A percentile compares a stretch with the other conserved stretches of the same genome.
phyloP scores from a whole-genome alignment of 1,284 basidiomycete genomes.

The Cerioporus squamosus region DNA sequence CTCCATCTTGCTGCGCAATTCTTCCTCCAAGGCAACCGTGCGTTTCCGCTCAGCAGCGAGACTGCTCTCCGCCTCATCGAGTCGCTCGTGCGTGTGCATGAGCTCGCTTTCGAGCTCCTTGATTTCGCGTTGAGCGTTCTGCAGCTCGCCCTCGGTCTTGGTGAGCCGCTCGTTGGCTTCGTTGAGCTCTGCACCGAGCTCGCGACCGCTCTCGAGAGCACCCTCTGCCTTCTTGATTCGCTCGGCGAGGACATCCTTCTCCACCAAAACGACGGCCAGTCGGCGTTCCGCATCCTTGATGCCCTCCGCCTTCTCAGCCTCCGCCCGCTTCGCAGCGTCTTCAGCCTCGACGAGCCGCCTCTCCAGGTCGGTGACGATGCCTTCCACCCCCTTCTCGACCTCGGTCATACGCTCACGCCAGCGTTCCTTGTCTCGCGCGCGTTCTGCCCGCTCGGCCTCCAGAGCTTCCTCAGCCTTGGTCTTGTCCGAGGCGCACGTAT shows the following conservation, averaged over 20 bases:
- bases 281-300: constrained; percentile 51
- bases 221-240: constrained; percentile 65
- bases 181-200: constrained; percentile 66
- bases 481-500: constrained; percentile 34
- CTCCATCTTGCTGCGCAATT: constrained; percentile 39
- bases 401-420: constrained; percentile 73
- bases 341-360: constrained; percentile 56
- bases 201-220: constrained; percentile 60
- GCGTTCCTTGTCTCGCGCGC: constrained; percentile 63
- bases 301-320: constrained; percentile 49
- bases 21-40: constrained; percentile 38
- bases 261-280: constrained; percentile 47
- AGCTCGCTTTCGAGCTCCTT: constrained; percentile 61
- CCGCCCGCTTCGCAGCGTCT: constrained; percentile 42
- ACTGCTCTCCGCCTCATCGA: constrained; percentile 56
- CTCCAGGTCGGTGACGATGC: constrained; percentile 69
- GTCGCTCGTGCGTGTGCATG: constrained; percentile 48
- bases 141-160: constrained; percentile 56
- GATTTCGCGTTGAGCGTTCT: constrained; percentile 58
- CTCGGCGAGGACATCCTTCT: constrained; percentile 58
- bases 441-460: constrained; percentile 56
- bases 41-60: constrained; percentile 52
- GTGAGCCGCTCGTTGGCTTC: constrained; percentile 65
- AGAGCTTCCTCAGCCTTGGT: constrained; percentile 49
- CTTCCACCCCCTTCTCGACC: constrained; percentile 68